These are phyloP conservation scores for Daedalea quercina DNA, from an alignment of 768 basidiomycete genomes.

Conservation along the genomic window DNA sequence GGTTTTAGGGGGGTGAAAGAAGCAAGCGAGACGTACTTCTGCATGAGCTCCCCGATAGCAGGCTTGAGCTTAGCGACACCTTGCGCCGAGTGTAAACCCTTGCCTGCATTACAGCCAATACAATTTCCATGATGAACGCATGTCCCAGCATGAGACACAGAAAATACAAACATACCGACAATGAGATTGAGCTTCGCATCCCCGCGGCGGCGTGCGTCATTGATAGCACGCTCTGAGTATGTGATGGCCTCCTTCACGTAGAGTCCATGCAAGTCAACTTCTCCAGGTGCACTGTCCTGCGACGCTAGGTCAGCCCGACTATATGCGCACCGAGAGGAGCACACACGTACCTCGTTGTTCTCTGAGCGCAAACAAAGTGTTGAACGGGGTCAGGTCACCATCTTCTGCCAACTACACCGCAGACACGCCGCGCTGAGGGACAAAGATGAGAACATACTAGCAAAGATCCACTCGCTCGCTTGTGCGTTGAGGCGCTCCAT, in stretches of 20 bases:
- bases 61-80: slow-evolving; percentile 86
- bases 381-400: background rate
- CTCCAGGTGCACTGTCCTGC: slow-evolving; percentile 62
- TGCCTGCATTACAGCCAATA: slow-evolving; percentile 33
- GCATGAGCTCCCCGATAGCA: slow-evolving; percentile 83
- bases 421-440: background rate
- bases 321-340: background rate
- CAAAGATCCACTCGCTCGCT: slow-evolving; percentile 86
- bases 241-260: slow-evolving; percentile 90
- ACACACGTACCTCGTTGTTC: slow-evolving; percentile 57
- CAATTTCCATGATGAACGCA: background rate
- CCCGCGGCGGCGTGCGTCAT: slow-evolving; percentile 57
- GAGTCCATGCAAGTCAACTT: slow-evolving; percentile 86
- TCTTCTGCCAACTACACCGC: slow-evolving; percentile 2
- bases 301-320: background rate
- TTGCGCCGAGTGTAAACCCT: slow-evolving; percentile 77
- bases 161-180: slow-evolving; percentile 52
- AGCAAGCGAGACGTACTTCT: slow-evolving; percentile 40
- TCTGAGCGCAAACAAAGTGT: slow-evolving; percentile 32
- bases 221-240: slow-evolving; percentile 63
- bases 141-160: background rate
- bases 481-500: slow-evolving; percentile 78
- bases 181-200: slow-evolving; percentile 69
- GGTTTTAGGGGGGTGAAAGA: too few relatives aligned
- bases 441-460: slow-evolving; percentile 43